Evolutionary conservation across 805 yeast genomes (phyloP), one percentile per base, ranked within the genome.

Genomic region (Saccharomycopsis synnaedendra): DNA sequence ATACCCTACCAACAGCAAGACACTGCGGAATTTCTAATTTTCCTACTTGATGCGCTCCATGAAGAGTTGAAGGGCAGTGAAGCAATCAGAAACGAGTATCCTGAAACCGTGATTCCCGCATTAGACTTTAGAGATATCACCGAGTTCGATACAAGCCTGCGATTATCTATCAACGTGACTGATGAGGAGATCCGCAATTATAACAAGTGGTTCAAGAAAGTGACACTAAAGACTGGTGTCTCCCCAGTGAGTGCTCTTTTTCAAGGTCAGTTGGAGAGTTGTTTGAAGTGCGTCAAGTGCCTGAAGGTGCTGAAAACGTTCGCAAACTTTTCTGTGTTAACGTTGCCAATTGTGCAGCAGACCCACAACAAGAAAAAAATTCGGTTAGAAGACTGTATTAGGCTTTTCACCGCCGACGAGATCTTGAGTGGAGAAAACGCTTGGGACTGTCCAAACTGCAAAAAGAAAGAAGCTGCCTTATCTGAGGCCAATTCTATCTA

Each of bases 1-100:
- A 81, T 84, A 8, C 90, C 90, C 0, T 62, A 72, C 54, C 86
- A 82, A 56, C 94, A 85, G 57, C 93, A 85, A 58, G 94, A 85
- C 60, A 80, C 89, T 1, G 87, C 84, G 47, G 93, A 85, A 56
- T 82, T 82, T 57, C 62, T 85, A 41, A 69, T 82, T 59, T 76
- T 83, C 51, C 54, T 83, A 7, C 63, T 84, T 53, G 89, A 81
- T 57, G 70, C 78, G 52, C 60, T 85, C 8, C 90, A 85, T 59
- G 79, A 78, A 43, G 94, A 85, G 57, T 60, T 83, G 47, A 64
- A 67, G 42, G 42, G 47, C 8, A 64, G 66, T 9, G 61, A 63
- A 4, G 54, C 57, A 5, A 70, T 69, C 10, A 66, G 62, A 1
- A 56, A 58, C 45, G 70, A 67, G 45, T 64, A 62, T 50, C 72